Conservation (phyloP, 352 stramenopile genomes). For the Pythium graminicola region DNA sequence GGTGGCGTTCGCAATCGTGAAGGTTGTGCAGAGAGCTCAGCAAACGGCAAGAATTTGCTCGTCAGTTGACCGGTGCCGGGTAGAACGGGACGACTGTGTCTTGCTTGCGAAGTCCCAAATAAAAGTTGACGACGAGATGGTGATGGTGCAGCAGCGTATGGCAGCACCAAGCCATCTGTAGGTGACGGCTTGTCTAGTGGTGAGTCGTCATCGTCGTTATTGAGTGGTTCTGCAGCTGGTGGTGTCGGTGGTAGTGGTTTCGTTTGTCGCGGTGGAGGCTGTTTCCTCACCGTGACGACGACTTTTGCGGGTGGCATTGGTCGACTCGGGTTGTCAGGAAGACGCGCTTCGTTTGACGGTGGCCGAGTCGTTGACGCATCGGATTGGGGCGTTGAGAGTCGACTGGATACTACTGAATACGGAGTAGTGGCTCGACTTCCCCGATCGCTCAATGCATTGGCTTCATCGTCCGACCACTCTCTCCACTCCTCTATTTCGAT, state of each 20-base stretch:
- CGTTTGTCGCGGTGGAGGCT: neutral
- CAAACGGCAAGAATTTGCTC: slow-evolving; percentile 38
- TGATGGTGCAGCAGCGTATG: slow-evolving; percentile 1
- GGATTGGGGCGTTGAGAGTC: slow-evolving; percentile 6
- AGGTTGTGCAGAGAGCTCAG: slow-evolving; percentile 15
- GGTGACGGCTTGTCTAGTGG: neutral
- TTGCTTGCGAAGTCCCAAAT: slow-evolving; percentile 18
- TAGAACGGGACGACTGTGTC: slow-evolving; percentile 15
- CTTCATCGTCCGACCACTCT: slow-evolving; percentile 13
- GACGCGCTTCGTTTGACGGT: neutral
- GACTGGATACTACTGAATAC: slow-evolving; percentile 11
- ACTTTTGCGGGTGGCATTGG: slow-evolving; percentile 1
- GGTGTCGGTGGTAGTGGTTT: neutral
- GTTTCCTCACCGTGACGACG: slow-evolving; percentile 9
- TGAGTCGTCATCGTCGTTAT: no score
- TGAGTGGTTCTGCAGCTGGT: neutral
- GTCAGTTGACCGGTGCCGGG: slow-evolving; percentile 29
- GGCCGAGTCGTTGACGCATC: neutral
- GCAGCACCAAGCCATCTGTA: neutral
- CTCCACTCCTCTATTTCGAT: slow-evolving; percentile 12
- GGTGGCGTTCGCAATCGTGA: neutral
- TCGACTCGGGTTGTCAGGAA: neutral
- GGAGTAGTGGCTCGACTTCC: slow-evolving; percentile 10
- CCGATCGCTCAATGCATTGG: neutral
- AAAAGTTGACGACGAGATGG: slow-evolving; percentile 18